Percentiles rank a stretch among this genome's conserved stretches.
Conservation (phyloP, 176 grass and related monocot species). For the Ensete glaucum region DNA sequence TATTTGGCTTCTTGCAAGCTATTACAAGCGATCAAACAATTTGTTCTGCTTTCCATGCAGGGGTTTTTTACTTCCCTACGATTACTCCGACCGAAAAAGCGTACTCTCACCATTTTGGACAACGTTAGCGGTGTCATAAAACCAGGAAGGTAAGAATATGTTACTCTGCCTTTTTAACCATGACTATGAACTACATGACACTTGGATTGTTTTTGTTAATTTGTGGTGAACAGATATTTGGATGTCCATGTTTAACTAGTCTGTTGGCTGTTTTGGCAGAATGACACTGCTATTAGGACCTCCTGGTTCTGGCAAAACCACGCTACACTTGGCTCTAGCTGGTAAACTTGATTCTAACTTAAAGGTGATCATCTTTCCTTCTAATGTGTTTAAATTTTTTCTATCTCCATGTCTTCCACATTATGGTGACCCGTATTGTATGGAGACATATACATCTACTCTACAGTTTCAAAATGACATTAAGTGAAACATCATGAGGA, state of each 20-base stretch:
- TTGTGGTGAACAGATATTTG: background rate
- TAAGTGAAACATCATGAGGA: no score
- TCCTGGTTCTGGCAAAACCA: slow-evolving; percentile 66
- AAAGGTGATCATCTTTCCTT: slow-evolving; percentile 30
- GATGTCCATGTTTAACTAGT: background rate
- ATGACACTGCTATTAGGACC: slow-evolving; percentile 75
- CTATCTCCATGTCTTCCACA: background rate
- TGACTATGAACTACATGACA: background rate
- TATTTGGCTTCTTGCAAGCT: background rate
- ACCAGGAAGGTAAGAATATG: slow-evolving; percentile 51
- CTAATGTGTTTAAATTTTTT: background rate
- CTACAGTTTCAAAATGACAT: no score
- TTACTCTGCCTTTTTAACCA: background rate
- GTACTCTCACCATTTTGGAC: slow-evolving; percentile 51
- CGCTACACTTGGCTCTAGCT: slow-evolving; percentile 43
- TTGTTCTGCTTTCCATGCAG: slow-evolving; percentile 12
- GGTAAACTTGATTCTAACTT: slow-evolving; percentile 61
- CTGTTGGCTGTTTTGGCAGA: slow-evolving; percentile 20
- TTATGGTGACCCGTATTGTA: no score
- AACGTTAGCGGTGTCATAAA: slow-evolving; percentile 38
- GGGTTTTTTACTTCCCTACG: slow-evolving; percentile 33
- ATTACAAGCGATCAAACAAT: background rate
- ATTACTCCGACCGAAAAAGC: slow-evolving; percentile 32
- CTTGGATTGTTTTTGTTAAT: background rate
- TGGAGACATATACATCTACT: no score